These are phyloP conservation scores for Anthostomella pinea DNA, from an alignment of 2,329 filamentous ascomycete genomes.

Conservation along the genomic window DNA sequence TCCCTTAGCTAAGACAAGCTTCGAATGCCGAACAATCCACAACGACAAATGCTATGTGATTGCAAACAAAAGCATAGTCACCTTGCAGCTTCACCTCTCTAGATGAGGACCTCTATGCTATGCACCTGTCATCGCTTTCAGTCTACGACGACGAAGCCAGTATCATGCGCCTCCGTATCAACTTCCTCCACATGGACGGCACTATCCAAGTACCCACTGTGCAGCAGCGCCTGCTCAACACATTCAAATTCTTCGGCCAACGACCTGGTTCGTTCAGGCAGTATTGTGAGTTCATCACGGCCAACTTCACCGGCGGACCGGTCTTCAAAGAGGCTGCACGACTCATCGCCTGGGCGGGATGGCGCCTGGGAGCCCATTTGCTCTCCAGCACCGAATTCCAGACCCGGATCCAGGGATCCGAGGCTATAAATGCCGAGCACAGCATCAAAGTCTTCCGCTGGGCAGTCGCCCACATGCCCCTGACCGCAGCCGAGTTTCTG, in stretches of 20 bases:
- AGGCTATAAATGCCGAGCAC: constrained; percentile 16
- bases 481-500: constrained; percentile 25
- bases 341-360: constrained; percentile 23
- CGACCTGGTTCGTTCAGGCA: constrained; percentile 28
- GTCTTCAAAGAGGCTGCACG: constrained; percentile 24
- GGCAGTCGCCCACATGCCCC: constrained; percentile 30
- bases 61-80: too few relatives aligned
- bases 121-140: constrained; percentile 27
- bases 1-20: too few relatives aligned
- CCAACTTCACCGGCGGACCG: constrained; percentile 24
- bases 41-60: too few relatives aligned
- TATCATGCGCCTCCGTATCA: constrained; percentile 25
- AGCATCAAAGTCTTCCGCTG: constrained; percentile 23
- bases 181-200: constrained; percentile 28
- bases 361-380: constrained; percentile 30
- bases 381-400: constrained; percentile 21
- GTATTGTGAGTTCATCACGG: constrained; percentile 27
- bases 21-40: too few relatives aligned
- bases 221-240: constrained; percentile 23
- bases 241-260: constrained; percentile 28
- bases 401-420: constrained; percentile 25
- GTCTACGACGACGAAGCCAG: constrained; percentile 18
- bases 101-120: constrained; percentile 25
- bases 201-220: constrained; percentile 14
- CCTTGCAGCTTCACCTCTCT: too few relatives aligned